Evolutionary conservation across 164 flowering plant species (phyloP).

Genomic region (Paratinospora sagittata): DNA sequence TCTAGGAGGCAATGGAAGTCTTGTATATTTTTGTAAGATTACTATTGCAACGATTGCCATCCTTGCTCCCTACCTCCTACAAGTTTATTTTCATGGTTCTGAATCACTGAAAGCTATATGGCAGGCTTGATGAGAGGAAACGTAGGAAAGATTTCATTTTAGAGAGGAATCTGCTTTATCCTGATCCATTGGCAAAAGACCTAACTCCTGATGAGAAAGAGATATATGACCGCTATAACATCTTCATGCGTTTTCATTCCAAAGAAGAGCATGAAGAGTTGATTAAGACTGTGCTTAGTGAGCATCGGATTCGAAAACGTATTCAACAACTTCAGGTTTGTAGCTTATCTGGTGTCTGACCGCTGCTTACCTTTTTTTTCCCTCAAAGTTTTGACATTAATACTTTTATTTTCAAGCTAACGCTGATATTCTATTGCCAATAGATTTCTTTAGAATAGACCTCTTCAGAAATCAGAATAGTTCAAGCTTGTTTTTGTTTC

Average conservation of each 20-base stretch:
- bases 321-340: conserved; percentile 79
- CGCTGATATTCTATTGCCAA: too few relatives aligned
- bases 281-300: conserved; percentile 51
- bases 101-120: conserved; percentile 8
- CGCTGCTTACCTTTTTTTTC: not conserved
- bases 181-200: conserved; percentile 60
- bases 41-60: too few relatives aligned
- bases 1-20: too few relatives aligned
- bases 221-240: conserved; percentile 52
- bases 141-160: conserved; percentile 84
- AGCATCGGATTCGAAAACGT: conserved; percentile 58
- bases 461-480: too few relatives aligned
- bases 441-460: too few relatives aligned
- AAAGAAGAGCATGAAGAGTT: conserved; percentile 72
- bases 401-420: too few relatives aligned
- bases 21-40: too few relatives aligned
- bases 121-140: conserved; percentile 93
- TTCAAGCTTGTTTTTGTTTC: too few relatives aligned
- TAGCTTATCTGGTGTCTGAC: not conserved
- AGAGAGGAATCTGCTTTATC: conserved; percentile 70
- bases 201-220: conserved; percentile 68
- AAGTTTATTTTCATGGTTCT: not conserved
- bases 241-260: conserved; percentile 76
- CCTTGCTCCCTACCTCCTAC: too few relatives aligned
- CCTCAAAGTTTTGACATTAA: not conserved